Evolutionary conservation across 139 green algal species (phyloP), one percentile per base, ranked within the genome.

Genomic region (Astrephomene gubernaculifera): DNA sequence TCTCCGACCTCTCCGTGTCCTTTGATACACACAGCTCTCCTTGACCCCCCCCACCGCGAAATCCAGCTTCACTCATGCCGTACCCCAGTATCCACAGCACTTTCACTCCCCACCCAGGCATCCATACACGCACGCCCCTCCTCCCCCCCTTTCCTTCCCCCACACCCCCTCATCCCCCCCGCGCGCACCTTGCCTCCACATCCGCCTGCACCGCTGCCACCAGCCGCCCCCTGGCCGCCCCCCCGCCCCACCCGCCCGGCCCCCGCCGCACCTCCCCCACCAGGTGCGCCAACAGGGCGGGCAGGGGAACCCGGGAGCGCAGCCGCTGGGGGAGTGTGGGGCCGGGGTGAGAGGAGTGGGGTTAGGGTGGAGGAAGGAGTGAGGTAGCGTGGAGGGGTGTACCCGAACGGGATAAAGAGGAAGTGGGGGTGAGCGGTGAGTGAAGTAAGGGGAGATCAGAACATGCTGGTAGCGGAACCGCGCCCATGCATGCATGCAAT

Each of bases 181-280:
- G 8, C 68, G 22, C 70, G 12, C 39, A 78, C 70, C 70, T 78
- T 27, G 70, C 70, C 70, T 78, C 70, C 41, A 78, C 70, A 25
- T 78, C 70, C 2, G 43, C 36, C 24, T 38, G 74, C 54, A 71
- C 36, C 39, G 74, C 54, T 25, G 74, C 74, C 74, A 71, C 74
- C 74, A 54, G 54, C 54, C 74, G 53, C 36, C 54, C 74, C 57
- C 74, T 25, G 2, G 74, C 74, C 36, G 35, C 57, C 25, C 36
- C 54, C 12, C 52, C 70, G 7, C 44, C 43, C 4, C 38, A 9
- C 43, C 65, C 65, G 21, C 39, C 22, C 8, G 69, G 38, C 6
- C 43, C 43, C 43, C 4, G 43, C 71, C 41, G 53, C 38, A 82
- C 74, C 25, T 27, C 57, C 38, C 27, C 54, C 27, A 36, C 74